Base-by-base conservation (phyloP, 305 asterid genomes). In the Salvia sclarea region DNA sequence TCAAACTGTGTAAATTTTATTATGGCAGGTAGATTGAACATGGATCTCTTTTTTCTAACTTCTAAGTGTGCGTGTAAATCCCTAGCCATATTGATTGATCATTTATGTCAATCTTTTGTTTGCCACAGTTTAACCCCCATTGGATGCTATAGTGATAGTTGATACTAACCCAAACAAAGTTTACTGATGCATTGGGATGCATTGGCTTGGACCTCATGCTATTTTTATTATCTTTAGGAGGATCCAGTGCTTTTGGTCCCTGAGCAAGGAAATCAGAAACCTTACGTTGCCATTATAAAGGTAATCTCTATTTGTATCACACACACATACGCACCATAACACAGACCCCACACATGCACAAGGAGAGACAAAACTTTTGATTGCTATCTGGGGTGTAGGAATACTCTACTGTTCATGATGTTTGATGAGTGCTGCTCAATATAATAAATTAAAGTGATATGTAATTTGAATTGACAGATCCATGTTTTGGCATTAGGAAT, bases 261-360 rank as follows among this genome's bases (percentile, higher is more conserved):
- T 0, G 95, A 88, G 79, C 70, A 67, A 54, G 17, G 25, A 65
- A 65, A 54, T 13, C 90, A 86, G 87, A 90, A 90, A 79, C 95
- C 96, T 18, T 87, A 93, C 25, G 91, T 90, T 66, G 98, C 96
- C 73, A 88, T 93, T 69, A 88, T 93, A 55, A 90, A 93, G 96
- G 98, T 90, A 81, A 49, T 61, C 31, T 30, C 31, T 68, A 24
- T 45, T 62, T 55, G 63, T 53, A 33, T 55, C 12, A 10, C 60
- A 33, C 60, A 4, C 37, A 25, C 11, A 11, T 45, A 30, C 30
- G 4, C 30, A 25, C 4, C 2, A 4, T 1, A 4, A n/a, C n/a
- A n/a, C n/a, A n/a, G n/a, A n/a, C n/a, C n/a, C 30, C 30, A 25
- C 30, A 25, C 25, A 50, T 44, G 6, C 54, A 60, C n/a, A 47